phyloP scores from a whole-genome alignment of 2,329 filamentous ascomycete genomes.

The Hirsutella thompsonii region DNA sequence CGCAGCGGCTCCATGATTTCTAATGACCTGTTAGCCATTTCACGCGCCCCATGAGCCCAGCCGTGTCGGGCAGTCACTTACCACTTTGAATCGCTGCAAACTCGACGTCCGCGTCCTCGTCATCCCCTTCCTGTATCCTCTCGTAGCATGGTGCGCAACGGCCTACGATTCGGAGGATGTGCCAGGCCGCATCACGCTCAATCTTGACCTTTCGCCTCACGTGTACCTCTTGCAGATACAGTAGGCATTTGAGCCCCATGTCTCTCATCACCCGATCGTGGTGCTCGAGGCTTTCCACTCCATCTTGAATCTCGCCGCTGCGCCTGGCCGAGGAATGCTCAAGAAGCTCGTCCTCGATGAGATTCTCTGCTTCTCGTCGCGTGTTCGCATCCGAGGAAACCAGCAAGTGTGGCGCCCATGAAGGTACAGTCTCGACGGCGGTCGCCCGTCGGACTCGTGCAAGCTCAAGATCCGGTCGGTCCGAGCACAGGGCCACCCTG shows the following conservation, averaged over 20 bases:
- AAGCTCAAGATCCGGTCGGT: conserved; percentile 14
- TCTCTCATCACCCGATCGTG: conserved; percentile 18
- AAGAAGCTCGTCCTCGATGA: conserved; percentile 32
- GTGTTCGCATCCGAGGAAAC: conserved; percentile 31
- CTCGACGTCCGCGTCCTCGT: conserved; percentile 16
- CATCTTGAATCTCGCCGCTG: conserved; percentile 16
- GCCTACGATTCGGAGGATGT: conserved; percentile 28
- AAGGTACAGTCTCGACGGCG: conserved; percentile 17
- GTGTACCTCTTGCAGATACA: conserved; percentile 32
- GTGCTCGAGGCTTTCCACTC: not conserved
- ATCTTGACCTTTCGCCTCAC: conserved; percentile 28
- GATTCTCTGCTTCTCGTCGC: conserved; percentile 25
- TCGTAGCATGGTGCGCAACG: conserved; percentile 29
- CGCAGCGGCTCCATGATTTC: conserved; percentile 35
- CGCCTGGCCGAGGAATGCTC: conserved; percentile 11
- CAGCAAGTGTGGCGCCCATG: conserved; percentile 40
- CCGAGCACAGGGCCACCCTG: conserved; percentile 14
- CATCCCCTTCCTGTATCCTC: conserved; percentile 13
- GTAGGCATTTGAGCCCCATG: conserved; percentile 31
- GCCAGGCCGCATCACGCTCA: conserved; percentile 25
- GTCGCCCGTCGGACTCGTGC: conserved; percentile 8
- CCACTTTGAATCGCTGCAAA: conserved; percentile 14
- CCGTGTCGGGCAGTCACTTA: conserved; percentile 11
- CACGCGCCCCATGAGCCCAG: not conserved
- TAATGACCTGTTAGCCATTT: conserved; percentile 7